Conservation (phyloP, 352 stramenopile genomes). For the Pythium biforme region DNA sequence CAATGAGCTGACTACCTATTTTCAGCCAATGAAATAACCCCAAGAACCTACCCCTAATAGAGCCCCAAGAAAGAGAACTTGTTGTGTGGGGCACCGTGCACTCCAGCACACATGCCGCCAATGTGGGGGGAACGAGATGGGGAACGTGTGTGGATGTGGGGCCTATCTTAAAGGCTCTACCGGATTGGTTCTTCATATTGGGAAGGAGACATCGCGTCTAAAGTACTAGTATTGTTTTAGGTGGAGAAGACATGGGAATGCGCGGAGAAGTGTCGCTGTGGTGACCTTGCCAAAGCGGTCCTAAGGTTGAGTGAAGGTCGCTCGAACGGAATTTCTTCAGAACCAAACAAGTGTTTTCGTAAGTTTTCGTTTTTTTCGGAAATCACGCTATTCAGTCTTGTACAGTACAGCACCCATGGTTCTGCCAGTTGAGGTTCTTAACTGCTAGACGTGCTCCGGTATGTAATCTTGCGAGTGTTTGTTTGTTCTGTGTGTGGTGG, state of each 20-base stretch:
- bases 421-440: slow-evolving; percentile 10
- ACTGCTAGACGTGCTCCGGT: background rate
- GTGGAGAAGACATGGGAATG: too few species aligned
- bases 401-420: background rate
- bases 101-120: too few species aligned
- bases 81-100: too few species aligned
- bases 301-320: slow-evolving; percentile 19
- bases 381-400: slow-evolving; percentile 7
- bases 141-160: too few species aligned
- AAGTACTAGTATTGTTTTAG: background rate
- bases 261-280: background rate
- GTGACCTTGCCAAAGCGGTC: background rate
- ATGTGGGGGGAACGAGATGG: too few species aligned
- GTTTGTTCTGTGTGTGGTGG: slow-evolving; percentile 23
- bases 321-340: background rate
- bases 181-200: too few species aligned
- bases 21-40: slow-evolving; percentile 6
- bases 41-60: slow-evolving; percentile 19
- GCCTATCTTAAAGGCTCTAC: too few species aligned
- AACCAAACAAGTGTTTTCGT: too few species aligned
- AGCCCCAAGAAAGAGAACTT: background rate
- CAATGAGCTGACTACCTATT: slow-evolving; percentile 3
- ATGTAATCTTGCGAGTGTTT: slow-evolving; percentile 21
- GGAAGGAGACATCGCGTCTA: background rate
- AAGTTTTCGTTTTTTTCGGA: background rate